Conservation (phyloP, 768 basidiomycete species). For the Pisolithus sp. region DNA sequence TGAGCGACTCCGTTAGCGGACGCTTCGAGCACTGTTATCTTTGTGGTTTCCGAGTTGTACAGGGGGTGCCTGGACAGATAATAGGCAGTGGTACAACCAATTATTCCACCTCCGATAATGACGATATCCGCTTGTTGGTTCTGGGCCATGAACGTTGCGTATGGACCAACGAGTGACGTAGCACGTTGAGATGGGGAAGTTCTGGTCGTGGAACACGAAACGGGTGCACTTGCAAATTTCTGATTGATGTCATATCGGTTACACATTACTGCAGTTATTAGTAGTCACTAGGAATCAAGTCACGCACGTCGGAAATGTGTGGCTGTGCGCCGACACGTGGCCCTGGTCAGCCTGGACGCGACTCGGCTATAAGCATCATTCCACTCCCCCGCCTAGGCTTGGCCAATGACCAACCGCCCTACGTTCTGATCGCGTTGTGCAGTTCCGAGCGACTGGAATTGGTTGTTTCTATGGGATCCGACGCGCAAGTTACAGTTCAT, state of each 20-base stretch:
- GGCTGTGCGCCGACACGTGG: too few species aligned
- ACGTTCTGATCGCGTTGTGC: not conserved
- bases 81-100: constrained; percentile 80
- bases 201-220: too few species aligned
- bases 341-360: too few species aligned
- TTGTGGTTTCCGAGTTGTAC: constrained; percentile 33
- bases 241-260: too few species aligned
- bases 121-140: constrained; percentile 41
- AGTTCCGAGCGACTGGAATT: not conserved
- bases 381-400: too few species aligned
- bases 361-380: too few species aligned
- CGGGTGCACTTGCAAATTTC: too few species aligned
- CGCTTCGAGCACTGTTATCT: constrained; percentile 66
- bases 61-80: constrained; percentile 59
- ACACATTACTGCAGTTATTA: too few species aligned
- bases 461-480: not conserved
- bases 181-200: too few species aligned
- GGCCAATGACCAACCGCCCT: not conserved
- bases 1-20: constrained; percentile 62
- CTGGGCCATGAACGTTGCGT: not conserved
- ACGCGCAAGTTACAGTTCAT: constrained; percentile 14
- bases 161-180: not conserved
- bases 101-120: constrained; percentile 82
- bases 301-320: not conserved
- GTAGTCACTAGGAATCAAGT: too few species aligned